phyloP scores from a whole-genome alignment of 768 basidiomycete species.

The Auricularia sp. region DNA sequence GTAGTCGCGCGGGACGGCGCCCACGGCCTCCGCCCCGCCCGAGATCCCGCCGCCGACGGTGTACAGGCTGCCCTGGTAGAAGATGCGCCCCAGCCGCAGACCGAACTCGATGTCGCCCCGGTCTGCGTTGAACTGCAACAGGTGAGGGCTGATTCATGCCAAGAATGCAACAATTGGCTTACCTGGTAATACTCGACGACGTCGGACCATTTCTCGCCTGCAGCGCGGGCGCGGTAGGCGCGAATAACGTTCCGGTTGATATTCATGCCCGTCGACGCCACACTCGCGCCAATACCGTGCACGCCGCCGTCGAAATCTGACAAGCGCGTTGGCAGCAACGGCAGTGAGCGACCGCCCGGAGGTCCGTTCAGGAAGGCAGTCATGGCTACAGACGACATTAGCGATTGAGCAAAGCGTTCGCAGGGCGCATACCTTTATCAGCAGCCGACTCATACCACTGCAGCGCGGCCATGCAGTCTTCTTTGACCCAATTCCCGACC shows the following conservation, averaged over 20 bases:
- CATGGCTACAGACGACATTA: slow-evolving; percentile 43
- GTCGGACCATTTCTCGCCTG: slow-evolving; percentile 92
- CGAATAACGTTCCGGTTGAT: slow-evolving; percentile 65
- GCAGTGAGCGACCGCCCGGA: slow-evolving; percentile 80
- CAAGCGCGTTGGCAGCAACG: slow-evolving; percentile 67
- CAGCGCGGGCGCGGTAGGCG: slow-evolving; percentile 70
- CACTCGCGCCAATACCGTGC: slow-evolving; percentile 92
- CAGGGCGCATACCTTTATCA: slow-evolving; percentile 49
- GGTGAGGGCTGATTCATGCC: no score
- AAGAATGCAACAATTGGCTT: not conserved
- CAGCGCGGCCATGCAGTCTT: slow-evolving; percentile 74
- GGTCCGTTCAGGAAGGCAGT: slow-evolving; percentile 72
- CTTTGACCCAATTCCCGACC: slow-evolving; percentile 91
- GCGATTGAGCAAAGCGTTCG: slow-evolving; percentile 5
- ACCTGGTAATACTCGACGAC: slow-evolving; percentile 87
- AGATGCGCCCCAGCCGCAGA: slow-evolving; percentile 88
- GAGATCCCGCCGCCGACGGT: slow-evolving; percentile 64
- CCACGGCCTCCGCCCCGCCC: slow-evolving; percentile 88
- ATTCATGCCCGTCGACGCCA: slow-evolving; percentile 77
- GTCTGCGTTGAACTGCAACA: slow-evolving; percentile 79
- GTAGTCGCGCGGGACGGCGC: slow-evolving; percentile 75
- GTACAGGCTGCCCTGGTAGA: slow-evolving; percentile 93
- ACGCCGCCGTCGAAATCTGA: slow-evolving; percentile 88
- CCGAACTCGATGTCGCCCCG: slow-evolving; percentile 84
- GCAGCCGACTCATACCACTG: slow-evolving; percentile 87